Conservation (phyloP, 345 rosid species). For the Salix viminalis region DNA sequence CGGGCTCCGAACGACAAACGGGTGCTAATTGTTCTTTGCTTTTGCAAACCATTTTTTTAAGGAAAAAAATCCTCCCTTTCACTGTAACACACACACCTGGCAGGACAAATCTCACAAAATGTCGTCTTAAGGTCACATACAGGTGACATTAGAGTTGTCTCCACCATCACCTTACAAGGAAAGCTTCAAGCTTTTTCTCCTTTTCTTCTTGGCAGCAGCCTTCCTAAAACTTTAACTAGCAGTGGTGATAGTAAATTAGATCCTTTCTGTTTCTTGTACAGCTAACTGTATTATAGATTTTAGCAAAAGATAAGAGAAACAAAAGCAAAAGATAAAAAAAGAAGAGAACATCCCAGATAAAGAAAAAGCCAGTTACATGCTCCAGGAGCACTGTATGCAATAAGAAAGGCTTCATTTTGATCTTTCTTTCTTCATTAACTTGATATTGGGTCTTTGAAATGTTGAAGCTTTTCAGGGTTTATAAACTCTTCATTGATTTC, state of each 20-base stretch:
- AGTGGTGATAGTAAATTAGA: no score
- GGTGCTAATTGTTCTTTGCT: no score
- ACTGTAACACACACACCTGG: neutral
- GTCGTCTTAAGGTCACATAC: neutral
- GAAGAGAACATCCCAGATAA: neutral
- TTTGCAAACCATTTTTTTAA: no score
- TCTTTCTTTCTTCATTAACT: neutral
- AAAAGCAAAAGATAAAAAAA: no score
- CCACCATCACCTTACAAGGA: neutral
- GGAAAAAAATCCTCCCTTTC: neutral
- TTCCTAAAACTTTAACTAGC: no score
- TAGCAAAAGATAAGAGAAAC: neutral
- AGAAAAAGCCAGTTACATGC: neutral
- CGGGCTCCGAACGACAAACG: no score
- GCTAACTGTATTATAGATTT: neutral
- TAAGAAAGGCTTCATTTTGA: neutral
- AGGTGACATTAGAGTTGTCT: neutral
- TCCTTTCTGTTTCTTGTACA: neutral
- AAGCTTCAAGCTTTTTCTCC: neutral
- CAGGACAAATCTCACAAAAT: neutral
- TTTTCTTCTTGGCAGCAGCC: no score
- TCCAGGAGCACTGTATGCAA: no score
- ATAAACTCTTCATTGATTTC: conserved; percentile 31
- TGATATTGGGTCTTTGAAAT: conserved; percentile 17
- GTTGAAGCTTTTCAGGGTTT: conserved; percentile 39